Conservation (phyloP, 768 basidiomycete genomes). For the Tylopilus sp. region DNA sequence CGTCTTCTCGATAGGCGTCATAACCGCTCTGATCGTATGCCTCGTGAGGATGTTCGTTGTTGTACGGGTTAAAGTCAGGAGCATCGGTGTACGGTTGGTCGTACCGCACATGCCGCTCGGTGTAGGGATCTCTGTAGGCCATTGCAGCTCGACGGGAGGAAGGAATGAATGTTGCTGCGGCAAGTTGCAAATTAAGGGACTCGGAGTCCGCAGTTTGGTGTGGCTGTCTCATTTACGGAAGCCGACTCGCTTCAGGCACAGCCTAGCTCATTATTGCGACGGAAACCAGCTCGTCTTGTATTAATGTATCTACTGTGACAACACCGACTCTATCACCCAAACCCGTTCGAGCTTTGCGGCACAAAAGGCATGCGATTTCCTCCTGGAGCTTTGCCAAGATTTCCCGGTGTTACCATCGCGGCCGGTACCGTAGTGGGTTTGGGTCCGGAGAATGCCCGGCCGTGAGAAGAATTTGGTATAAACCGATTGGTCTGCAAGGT, state of each 20-base stretch:
- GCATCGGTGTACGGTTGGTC: conserved; percentile 34
- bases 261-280: not conserved
- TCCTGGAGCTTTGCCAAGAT: conserved; percentile 21
- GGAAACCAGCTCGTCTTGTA: not conserved
- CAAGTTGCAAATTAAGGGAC: not conserved
- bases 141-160: conserved; percentile 10
- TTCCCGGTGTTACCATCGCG: conserved; percentile 8
- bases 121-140: conserved; percentile 59
- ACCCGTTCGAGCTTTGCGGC: conserved; percentile 32
- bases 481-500: conserved; percentile 31
- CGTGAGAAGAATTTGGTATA: conserved; percentile 25
- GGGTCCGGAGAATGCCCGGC: conserved; percentile 20
- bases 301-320: conserved; percentile 3
- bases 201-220: conserved; percentile 8
- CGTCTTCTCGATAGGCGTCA: conserved; percentile 37
- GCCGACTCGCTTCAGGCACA: conserved; percentile 14
- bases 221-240: conserved; percentile 2
- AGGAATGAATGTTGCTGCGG: conserved; percentile 20
- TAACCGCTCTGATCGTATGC: conserved; percentile 50
- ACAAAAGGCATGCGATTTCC: conserved; percentile 57
- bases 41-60: conserved; percentile 41
- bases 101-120: conserved; percentile 31
- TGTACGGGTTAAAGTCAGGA: conserved; percentile 46
- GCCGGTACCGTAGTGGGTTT: conserved; percentile 21
- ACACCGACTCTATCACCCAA: conserved; percentile 22